A percentile compares a stretch with the other conserved stretches of the same genome.
Evolutionary conservation across 257 asterid species (phyloP).

Genomic region (Linderniella brevidens): DNA sequence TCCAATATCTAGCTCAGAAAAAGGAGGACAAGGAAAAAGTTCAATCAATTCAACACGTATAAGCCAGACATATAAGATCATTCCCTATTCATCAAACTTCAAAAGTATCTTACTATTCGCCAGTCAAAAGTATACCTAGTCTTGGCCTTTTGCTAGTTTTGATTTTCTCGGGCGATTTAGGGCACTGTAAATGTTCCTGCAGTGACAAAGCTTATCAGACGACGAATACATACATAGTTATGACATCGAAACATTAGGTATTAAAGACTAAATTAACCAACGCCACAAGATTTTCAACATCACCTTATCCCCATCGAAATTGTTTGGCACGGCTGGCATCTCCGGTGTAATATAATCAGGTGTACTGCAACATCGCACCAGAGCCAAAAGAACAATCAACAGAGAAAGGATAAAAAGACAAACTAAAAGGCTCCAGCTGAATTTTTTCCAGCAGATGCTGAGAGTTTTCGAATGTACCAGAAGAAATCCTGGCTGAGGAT

Average conservation of each 20-base stretch:
- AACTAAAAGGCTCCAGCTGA: too few relatives aligned
- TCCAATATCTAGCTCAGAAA: too few relatives aligned
- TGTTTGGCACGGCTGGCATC: constrained; percentile 25
- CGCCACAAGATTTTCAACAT: constrained; percentile 4
- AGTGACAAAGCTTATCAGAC: constrained; percentile 1
- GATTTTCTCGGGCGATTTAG: constrained; percentile 66
- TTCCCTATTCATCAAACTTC: not conserved
- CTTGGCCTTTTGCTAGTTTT: constrained; percentile 53
- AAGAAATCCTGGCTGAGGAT: constrained; percentile 97
- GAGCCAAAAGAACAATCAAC: not conserved
- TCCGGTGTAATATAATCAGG: constrained; percentile 94
- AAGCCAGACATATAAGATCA: not conserved
- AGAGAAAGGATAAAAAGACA: not conserved
- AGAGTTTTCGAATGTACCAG: constrained; percentile 26
- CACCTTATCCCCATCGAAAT: constrained; percentile 32
- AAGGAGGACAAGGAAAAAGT: too few relatives aligned
- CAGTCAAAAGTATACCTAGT: constrained; percentile 22
- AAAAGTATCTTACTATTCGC: not conserved
- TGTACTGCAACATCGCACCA: constrained; percentile 28
- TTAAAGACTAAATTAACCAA: not conserved
- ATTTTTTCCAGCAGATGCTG: not conserved
- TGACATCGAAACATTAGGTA: constrained; percentile 8
- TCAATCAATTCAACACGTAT: not conserved
- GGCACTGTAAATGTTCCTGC: constrained; percentile 57
- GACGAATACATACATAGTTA: not conserved